Percentiles rank a stretch among this genome's conserved stretches.
Conservation (phyloP, 176 grass and related monocot species). For the Triticum aestivum region DNA sequence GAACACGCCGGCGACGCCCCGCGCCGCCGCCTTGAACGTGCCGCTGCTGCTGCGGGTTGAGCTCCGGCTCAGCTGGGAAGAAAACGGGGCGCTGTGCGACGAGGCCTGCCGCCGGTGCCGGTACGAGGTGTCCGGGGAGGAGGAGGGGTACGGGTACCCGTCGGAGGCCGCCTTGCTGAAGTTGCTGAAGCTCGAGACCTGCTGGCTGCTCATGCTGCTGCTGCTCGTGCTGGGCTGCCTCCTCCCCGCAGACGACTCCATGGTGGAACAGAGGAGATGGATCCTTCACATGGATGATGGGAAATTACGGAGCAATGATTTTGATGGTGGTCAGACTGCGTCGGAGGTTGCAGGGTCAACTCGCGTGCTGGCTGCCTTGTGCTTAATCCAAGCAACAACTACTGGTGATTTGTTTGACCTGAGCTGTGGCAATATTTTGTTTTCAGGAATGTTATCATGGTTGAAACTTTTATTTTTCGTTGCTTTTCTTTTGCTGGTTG, state of each 20-base stretch:
- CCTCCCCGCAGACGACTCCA: constrained; percentile 12
- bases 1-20: constrained; percentile 34
- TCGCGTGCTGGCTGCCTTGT: background rate
- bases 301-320: background rate
- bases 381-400: background rate
- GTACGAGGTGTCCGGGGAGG: background rate
- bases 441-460: background rate
- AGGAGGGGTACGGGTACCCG: background rate
- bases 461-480: background rate
- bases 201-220: constrained; percentile 1
- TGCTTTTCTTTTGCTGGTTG: background rate
- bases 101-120: constrained; percentile 34
- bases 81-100: constrained; percentile 28
- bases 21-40: constrained; percentile 31
- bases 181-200: background rate
- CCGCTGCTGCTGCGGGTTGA: constrained; percentile 9
- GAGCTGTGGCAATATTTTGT: background rate
- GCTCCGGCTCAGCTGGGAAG: constrained; percentile 35
- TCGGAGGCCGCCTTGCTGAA: background rate
- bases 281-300: too few relatives aligned
- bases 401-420: background rate
- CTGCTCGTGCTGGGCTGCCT: constrained; percentile 25
- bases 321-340: background rate
- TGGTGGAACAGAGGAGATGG: background rate
- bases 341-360: constrained; percentile 21